A percentile compares a stretch with the other conserved stretches of the same genome.
phyloP scores from a whole-genome alignment of 2,329 filamentous ascomycete species.

The Pestalotiopsis sp. region DNA sequence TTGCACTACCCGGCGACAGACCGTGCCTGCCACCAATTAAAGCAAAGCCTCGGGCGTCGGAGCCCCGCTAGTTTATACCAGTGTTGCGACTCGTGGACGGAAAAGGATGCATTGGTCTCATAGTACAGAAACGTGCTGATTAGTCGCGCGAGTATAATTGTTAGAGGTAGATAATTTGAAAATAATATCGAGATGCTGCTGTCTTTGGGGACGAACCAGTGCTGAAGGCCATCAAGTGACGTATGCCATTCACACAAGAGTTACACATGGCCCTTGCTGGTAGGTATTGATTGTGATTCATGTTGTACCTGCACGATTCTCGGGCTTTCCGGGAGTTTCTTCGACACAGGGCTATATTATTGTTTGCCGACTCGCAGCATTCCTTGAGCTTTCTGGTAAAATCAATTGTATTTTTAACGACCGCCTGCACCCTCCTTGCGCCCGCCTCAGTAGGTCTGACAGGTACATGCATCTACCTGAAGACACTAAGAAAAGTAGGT shows the following conservation, averaged over 20 bases:
- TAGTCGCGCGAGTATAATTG: too few relatives aligned
- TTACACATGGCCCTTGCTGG: too few relatives aligned
- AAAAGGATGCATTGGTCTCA: too few relatives aligned
- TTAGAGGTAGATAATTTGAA: too few relatives aligned
- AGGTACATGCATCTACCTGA: neutral
- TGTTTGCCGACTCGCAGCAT: neutral
- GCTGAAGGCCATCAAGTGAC: too few relatives aligned
- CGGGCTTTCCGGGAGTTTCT: neutral
- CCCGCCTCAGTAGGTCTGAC: neutral
- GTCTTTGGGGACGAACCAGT: too few relatives aligned
- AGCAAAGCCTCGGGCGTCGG: neutral
- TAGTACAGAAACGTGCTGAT: too few relatives aligned
- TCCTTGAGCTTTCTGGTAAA: neutral
- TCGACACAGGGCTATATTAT: neutral
- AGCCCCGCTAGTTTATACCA: neutral
- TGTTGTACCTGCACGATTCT: too few relatives aligned
- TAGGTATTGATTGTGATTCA: too few relatives aligned
- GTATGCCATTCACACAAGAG: too few relatives aligned
- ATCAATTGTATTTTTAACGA: neutral
- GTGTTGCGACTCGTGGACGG: too few relatives aligned
- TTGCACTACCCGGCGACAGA: neutral
- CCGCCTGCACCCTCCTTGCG: neutral
- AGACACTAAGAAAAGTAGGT: neutral
- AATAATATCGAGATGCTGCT: too few relatives aligned
- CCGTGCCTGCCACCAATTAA: neutral